Conservation (phyloP, 1,284 basidiomycete species). For the Leccinum fuscescens region DNA sequence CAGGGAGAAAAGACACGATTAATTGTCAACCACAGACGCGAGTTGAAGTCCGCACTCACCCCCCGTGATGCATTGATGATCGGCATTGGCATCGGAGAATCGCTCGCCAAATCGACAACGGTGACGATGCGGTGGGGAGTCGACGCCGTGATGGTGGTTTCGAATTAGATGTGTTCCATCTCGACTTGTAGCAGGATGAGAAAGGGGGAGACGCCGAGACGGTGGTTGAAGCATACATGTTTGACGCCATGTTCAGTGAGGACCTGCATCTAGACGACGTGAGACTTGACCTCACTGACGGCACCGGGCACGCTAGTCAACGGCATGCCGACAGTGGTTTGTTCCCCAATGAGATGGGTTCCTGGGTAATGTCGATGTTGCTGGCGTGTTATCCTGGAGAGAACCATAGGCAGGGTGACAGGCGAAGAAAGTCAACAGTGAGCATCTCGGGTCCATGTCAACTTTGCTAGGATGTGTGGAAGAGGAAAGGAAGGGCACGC, state of each 20-base stretch:
- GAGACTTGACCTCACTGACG: constrained; percentile 70
- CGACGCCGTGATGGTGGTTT: constrained; percentile 63
- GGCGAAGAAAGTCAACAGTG: too few relatives aligned
- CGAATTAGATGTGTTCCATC: constrained; percentile 81
- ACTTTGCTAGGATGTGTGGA: too few relatives aligned
- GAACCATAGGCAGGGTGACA: too few relatives aligned
- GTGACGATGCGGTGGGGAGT: constrained; percentile 71
- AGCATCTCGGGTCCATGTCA: too few relatives aligned
- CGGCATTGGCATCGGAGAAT: constrained; percentile 47
- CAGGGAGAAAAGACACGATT: neutral
- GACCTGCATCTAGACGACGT: constrained; percentile 71
- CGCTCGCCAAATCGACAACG: constrained; percentile 82
- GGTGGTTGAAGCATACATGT: constrained; percentile 14
- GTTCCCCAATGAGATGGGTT: constrained; percentile 50
- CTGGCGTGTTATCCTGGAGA: constrained; percentile 42
- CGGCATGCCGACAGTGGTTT: constrained; percentile 35
- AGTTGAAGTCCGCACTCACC: constrained; percentile 27
- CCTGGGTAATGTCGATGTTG: constrained; percentile 45
- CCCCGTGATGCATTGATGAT: neutral
- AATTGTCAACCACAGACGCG: neutral
- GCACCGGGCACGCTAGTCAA: constrained; percentile 61
- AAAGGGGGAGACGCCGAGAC: neutral
- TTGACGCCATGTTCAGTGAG: constrained; percentile 52
- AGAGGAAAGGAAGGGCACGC: too few relatives aligned
- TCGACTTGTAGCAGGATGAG: constrained; percentile 53